phyloP scores from a whole-genome alignment of 1,139 yeast genomes.

The Pichia sp. region DNA sequence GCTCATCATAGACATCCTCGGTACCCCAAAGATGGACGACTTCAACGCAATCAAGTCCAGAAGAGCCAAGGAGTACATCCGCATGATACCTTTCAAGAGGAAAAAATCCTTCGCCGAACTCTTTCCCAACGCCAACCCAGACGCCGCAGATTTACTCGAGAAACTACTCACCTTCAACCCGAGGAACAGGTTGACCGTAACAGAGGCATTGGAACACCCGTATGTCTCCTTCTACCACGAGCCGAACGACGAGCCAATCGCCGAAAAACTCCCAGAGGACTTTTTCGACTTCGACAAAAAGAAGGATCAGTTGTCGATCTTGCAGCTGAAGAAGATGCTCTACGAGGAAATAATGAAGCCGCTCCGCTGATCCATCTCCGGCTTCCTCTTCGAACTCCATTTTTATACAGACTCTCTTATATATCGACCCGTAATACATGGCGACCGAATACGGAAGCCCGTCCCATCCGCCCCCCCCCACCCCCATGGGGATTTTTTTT shows the following conservation, averaged over 20 bases:
- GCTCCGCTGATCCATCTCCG: slow-evolving; percentile 8
- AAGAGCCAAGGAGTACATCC: slow-evolving; percentile 59
- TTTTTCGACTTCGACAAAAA: slow-evolving; percentile 60
- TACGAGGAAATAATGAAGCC: slow-evolving; percentile 53
- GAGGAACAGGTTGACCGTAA: slow-evolving; percentile 56
- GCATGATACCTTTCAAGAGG: slow-evolving; percentile 52
- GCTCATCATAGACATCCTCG: slow-evolving; percentile 56
- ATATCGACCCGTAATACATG: no score
- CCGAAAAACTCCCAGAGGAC: slow-evolving; percentile 51
- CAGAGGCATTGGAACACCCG: slow-evolving; percentile 63
- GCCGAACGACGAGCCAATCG: slow-evolving; percentile 66
- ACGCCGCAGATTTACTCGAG: slow-evolving; percentile 58
- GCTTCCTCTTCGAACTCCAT: no score
- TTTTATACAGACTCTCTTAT: no score
- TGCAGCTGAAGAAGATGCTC: slow-evolving; percentile 48
- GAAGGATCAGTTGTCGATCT: slow-evolving; percentile 45
- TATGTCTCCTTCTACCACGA: slow-evolving; percentile 64
- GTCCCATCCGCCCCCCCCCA: no score
- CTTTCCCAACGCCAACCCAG: slow-evolving; percentile 47
- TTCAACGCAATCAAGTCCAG: slow-evolving; percentile 52
- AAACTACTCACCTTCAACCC: slow-evolving; percentile 63
- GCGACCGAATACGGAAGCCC: no score
- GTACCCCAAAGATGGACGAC: slow-evolving; percentile 60
- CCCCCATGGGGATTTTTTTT: no score
- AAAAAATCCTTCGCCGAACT: slow-evolving; percentile 39